These are phyloP conservation scores for Saussurea involucrata DNA, from an alignment of 129 eudicot genomes.

Conservation along the genomic window DNA sequence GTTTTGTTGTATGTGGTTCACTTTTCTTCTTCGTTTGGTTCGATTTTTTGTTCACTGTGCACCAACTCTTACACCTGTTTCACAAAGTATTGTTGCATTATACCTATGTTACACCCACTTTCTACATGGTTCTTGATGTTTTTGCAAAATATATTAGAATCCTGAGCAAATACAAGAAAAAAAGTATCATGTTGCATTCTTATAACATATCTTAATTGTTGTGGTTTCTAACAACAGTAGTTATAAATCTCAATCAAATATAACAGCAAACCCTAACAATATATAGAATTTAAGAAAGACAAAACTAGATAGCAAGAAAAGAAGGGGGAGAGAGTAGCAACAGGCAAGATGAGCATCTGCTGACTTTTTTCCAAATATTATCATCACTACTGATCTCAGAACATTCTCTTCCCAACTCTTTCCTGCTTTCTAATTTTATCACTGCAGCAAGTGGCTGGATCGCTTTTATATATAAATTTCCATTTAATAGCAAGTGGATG, in stretches of 20 bases:
- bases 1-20: too few species aligned
- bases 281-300: too few species aligned
- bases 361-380: not conserved
- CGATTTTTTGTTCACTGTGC: conserved; percentile 73
- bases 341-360: not conserved
- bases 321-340: too few species aligned
- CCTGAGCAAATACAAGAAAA: not conserved
- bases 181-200: not conserved
- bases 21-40: too few species aligned
- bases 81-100: conserved; percentile 1
- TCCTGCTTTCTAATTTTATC: not conserved
- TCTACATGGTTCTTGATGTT: not conserved
- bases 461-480: not conserved
- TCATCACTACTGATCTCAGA: not conserved
- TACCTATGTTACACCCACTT: not conserved
- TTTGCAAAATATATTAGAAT: too few species aligned
- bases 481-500: not conserved
- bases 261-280: too few species aligned
- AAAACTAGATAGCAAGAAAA: too few species aligned
- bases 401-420: not conserved
- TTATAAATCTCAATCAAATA: too few species aligned
- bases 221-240: too few species aligned
- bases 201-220: not conserved
- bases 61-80: conserved; percentile 73
- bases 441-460: not conserved